Evolutionary conservation across 2,329 filamentous ascomycete species (phyloP), one percentile per base, ranked within the genome.

Genomic region (Pseudocercospora cruenta): DNA sequence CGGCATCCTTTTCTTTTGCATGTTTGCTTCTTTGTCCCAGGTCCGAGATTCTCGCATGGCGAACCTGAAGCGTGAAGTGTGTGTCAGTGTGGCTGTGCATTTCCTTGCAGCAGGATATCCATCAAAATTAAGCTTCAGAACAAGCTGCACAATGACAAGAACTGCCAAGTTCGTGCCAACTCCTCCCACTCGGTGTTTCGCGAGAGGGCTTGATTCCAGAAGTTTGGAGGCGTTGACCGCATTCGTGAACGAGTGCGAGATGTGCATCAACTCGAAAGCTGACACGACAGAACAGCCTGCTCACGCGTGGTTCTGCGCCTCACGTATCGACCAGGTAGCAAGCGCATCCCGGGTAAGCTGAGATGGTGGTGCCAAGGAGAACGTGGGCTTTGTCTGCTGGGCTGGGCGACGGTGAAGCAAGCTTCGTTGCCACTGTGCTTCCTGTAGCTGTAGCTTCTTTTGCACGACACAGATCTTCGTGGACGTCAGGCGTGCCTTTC

Each of bases 81-180:
- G n/a, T 19, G n/a, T 19, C 45, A 4, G 45, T 47, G 45, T 47
- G 45, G 45, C 45, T 47, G 45, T 47, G 45, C 45, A 47, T 47
- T 47, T 19, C 45, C 14, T 12, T 19, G 45, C n/a, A 19, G 45
- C 45, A 47, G 45, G 45, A 16, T 45, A 16, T 45, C 39, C 14
- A 22, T 47, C n/a, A 21, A 47, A 21, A 47, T 47, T 47, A 47
- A 47, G 45, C 45, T 47, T 53, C 22, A 12, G 22, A 7, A 24
- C 49, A 53, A 53, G 49, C 49, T 53, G 49, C 49, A 53, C 7
- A 19, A 53, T 53, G 49, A 53, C 49, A 53, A 53, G 49, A 5
- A 26, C 22, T 53, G 49, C 49, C 49, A 53, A 53, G 49, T 53
- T 53, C 22, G 1, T n/a, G 45, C 45, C 1, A 2, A 2, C 45